phyloP scores from a whole-genome alignment of 345 rosid species.

The Chamaenerion angustifolium region DNA sequence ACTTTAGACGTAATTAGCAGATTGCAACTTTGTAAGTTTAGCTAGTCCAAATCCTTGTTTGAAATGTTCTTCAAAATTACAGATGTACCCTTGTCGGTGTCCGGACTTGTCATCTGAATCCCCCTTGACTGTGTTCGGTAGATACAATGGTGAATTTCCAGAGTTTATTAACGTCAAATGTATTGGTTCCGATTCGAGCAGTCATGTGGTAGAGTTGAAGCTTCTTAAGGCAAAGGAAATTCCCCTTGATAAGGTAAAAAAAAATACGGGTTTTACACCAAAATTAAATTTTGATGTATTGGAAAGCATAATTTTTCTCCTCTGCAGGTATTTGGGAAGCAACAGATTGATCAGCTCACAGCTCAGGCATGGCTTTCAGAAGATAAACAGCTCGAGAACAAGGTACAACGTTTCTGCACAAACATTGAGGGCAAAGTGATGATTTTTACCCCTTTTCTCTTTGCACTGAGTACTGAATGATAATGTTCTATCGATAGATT shows the following conservation, averaged over 20 bases:
- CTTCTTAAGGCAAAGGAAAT: conserved; percentile 36
- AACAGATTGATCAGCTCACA: conserved; percentile 62
- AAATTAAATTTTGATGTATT: too few relatives aligned
- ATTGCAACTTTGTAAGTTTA: too few relatives aligned
- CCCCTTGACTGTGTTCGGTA: conserved; percentile 46
- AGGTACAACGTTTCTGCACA: conserved; percentile 28
- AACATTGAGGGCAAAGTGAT: too few relatives aligned
- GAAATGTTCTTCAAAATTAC: conserved; percentile 4
- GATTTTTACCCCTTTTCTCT: too few relatives aligned
- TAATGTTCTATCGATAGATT: too few relatives aligned
- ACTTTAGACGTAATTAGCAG: too few relatives aligned
- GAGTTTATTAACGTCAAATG: conserved; percentile 38
- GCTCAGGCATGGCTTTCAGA: conserved; percentile 81
- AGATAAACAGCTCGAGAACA: conserved; percentile 50
- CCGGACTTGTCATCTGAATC: conserved; percentile 56
- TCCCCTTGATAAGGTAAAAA: conserved; percentile 45
- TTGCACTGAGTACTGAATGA: too few relatives aligned
- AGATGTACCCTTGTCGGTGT: conserved; percentile 46
- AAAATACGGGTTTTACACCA: neutral
- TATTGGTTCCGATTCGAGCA: conserved; percentile 41
- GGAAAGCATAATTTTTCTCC: neutral
- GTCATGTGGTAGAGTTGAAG: conserved; percentile 37
- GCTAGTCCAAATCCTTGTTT: neutral
- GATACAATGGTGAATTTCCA: conserved; percentile 56
- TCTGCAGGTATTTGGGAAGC: conserved; percentile 52